Evolutionary conservation across 2,329 filamentous ascomycete species (phyloP), one percentile per base, ranked within the genome.

Genomic region (Claviceps sp.): DNA sequence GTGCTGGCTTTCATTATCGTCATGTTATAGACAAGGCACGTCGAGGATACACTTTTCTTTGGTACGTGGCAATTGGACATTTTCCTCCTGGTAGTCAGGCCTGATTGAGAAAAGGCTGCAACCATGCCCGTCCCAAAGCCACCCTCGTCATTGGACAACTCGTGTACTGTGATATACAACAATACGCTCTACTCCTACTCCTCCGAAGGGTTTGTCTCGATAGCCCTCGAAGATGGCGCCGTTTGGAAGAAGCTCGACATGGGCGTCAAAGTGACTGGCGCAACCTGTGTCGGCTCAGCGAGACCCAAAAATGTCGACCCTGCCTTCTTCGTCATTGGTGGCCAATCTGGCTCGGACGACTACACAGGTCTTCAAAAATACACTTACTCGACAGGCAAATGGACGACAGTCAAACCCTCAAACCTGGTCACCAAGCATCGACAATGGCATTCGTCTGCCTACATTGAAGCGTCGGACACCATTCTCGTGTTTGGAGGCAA

Each of bases 151-250:
- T 72, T 96, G 65, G 78, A 82, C 66, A 81, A 84, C 68, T 82
- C 87, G 62, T 97, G 91, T 70, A 89, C 89, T 53, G 80, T 85
- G 62, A 77, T 96, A 56, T 75, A 87, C 71, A 75, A 89, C 64
- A 83, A 89, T 66, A 89, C 82, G 13, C 80, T 97, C 50, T 97
- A 94, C 71, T 82, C 86, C 46, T 95, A 88, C 66, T 87, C 88
- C 5, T 70, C 81, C 8, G 70, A 79, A 47, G 86, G 81, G 30
- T 90, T 97, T 60, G 80, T 89, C 64, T 85, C 85, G 8, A 69
- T 97, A 57, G 68, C 75, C 13, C 70, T 97, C 56, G 69, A 78
- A 56, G 68, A 81, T 57, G 85, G 85, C 49, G 85, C 81, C 48
- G 69, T 80, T 69, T 96, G 91, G 91, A 71, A 77, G 56, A 64